Percentiles rank a stretch among this genome's conserved stretches.
phyloP scores from a whole-genome alignment of 1,284 basidiomycete species.

The Hypsizygus ulmarius region DNA sequence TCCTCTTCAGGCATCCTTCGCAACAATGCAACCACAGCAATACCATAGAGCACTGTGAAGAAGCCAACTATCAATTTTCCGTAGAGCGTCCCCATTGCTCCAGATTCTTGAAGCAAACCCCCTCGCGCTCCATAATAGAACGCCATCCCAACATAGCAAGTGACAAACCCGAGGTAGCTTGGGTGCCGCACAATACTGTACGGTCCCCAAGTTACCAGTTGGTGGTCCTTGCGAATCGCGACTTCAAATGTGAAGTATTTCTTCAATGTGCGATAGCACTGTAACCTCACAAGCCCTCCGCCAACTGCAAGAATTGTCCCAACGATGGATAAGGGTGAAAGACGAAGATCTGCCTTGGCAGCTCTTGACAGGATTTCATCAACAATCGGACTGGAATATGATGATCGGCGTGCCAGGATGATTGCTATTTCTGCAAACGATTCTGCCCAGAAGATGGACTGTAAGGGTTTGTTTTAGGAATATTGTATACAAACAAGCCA shows the following conservation, averaged over 20 bases:
- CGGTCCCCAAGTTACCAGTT: conserved; percentile 12
- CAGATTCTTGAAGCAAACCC: conserved; percentile 8
- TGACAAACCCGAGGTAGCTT: conserved; percentile 7
- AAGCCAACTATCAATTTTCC: background rate
- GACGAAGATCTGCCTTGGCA: background rate
- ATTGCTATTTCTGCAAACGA: too few relatives aligned
- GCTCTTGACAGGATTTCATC: too few relatives aligned
- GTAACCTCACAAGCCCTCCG: background rate
- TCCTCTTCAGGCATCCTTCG: conserved; percentile 17
- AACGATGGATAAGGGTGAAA: background rate
- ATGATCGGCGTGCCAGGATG: too few relatives aligned
- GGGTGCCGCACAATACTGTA: conserved; percentile 18
- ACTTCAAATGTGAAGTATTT: conserved; percentile 16
- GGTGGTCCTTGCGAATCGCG: conserved; percentile 25
- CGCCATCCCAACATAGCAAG: conserved; percentile 5
- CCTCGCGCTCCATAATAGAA: conserved; percentile 4
- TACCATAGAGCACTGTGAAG: background rate
- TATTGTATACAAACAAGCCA: too few relatives aligned
- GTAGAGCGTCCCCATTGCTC: conserved; percentile 2
- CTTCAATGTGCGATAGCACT: conserved; percentile 2
- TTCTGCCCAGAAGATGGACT: too few relatives aligned
- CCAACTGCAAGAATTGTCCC: background rate
- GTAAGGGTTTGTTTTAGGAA: too few relatives aligned
- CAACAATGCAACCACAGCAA: background rate
- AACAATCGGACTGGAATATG: too few relatives aligned